Evolutionary conservation across 306 rosid species (phyloP).

Genomic region (Vigna nakashimae): DNA sequence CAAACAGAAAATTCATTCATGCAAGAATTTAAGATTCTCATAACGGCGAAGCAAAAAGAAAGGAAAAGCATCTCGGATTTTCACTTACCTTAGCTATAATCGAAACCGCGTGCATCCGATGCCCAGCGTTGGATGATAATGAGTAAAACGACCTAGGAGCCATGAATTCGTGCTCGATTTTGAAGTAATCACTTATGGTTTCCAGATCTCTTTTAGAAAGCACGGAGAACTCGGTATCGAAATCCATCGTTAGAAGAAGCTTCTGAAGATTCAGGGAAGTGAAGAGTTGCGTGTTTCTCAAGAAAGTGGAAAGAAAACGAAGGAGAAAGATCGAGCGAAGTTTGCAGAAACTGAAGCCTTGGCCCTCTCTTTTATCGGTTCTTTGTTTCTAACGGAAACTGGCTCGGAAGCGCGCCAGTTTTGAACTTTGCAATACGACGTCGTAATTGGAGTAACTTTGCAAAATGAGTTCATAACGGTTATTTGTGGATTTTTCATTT

Average conservation of each 20-base stretch:
- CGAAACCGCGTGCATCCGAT: conserved; percentile 10
- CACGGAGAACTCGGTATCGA: background rate
- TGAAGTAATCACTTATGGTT: background rate
- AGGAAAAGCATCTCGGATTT: background rate
- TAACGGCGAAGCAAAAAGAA: background rate
- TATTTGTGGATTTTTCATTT: background rate
- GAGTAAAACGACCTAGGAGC: background rate
- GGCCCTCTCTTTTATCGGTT: conserved; percentile 6
- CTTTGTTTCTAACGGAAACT: background rate
- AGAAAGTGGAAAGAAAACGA: conserved; percentile 31
- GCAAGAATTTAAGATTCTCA: background rate
- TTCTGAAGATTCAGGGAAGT: background rate
- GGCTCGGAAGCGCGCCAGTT: background rate
- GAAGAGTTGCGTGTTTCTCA: conserved; percentile 4
- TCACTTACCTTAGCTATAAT: conserved; percentile 7
- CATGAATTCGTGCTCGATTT: background rate
- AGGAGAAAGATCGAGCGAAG: background rate
- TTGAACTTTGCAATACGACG: background rate
- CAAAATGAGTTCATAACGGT: too few species aligned
- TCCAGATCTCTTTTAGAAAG: background rate
- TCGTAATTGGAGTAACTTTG: background rate
- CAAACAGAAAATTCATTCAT: background rate
- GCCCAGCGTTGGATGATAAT: rapidly evolving
- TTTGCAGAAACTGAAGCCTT: background rate
- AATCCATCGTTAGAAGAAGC: conserved; percentile 21